A percentile compares a stretch with the other conserved stretches of the same genome.
Conservation (phyloP, 2,329 filamentous ascomycete species). For the Colletotrichum zoysiae region DNA sequence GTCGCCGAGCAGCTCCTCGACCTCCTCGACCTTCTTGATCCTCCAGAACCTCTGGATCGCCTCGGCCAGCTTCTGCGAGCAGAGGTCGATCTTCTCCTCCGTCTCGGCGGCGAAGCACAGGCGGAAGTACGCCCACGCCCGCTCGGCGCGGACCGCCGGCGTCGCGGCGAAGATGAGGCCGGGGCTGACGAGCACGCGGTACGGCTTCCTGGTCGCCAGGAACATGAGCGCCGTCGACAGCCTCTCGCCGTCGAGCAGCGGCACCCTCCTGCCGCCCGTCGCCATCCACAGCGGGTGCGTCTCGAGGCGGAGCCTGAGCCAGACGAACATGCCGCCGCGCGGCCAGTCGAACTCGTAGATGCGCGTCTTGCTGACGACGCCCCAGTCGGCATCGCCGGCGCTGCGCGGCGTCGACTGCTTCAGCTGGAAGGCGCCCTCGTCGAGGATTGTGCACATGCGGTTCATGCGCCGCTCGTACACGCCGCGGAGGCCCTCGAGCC, state of each 20-base stretch:
- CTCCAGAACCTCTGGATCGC: slow-evolving; percentile 82
- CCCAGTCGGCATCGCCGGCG: slow-evolving; percentile 72
- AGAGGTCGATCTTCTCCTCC: slow-evolving; percentile 74
- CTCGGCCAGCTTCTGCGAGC: slow-evolving; percentile 73
- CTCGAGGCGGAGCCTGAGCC: slow-evolving; percentile 80
- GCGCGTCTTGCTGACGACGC: slow-evolving; percentile 78
- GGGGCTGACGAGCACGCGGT: slow-evolving; percentile 77
- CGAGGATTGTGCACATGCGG: slow-evolving; percentile 80
- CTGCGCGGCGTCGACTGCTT: slow-evolving; percentile 69
- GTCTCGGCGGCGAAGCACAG: slow-evolving; percentile 87
- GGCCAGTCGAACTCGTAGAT: slow-evolving; percentile 85
- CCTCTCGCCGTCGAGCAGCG: slow-evolving; percentile 64
- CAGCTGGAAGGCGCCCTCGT: slow-evolving; percentile 74
- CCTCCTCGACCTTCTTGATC: slow-evolving; percentile 73
- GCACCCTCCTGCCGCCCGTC: slow-evolving; percentile 46
- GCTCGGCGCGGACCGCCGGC: slow-evolving; percentile 65
- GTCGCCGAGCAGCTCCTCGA: slow-evolving; percentile 71
- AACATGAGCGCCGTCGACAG: slow-evolving; percentile 78
- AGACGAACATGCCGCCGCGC: slow-evolving; percentile 92
- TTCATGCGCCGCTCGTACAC: slow-evolving; percentile 89
- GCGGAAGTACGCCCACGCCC: slow-evolving; percentile 79
- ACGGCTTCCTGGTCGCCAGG: slow-evolving; percentile 76
- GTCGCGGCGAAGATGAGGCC: slow-evolving; percentile 81
- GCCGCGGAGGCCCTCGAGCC: slow-evolving; percentile 86
- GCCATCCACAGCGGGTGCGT: slow-evolving; percentile 75